These are phyloP conservation scores for Carex littledalei DNA, from an alignment of 176 grass and related monocot species.

Conservation along the genomic window DNA sequence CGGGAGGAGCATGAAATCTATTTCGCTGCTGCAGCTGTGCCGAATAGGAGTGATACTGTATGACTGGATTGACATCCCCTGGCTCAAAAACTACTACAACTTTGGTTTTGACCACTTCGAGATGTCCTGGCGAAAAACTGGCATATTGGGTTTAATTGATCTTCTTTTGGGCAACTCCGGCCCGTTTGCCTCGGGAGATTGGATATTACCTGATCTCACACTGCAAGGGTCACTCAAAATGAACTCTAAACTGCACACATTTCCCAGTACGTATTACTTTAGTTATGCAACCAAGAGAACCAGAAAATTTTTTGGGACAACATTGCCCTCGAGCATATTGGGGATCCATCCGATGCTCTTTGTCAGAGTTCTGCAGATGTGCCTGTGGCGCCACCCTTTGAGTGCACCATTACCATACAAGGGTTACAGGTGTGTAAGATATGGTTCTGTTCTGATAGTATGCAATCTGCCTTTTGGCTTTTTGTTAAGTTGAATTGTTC, in stretches of 20 bases:
- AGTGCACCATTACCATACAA: conserved; percentile 70
- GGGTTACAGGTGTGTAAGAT: conserved; percentile 72
- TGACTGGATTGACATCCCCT: conserved; percentile 86
- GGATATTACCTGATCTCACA: conserved; percentile 96
- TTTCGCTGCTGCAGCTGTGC: conserved; percentile 84
- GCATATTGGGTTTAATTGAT: conserved; percentile 64
- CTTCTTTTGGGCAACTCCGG: conserved; percentile 65
- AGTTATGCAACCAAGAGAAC: conserved; percentile 98
- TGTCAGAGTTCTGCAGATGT: conserved; percentile 95
- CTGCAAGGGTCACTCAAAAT: conserved; percentile 71
- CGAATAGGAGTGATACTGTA: conserved; percentile 84
- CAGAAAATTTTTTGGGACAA: conserved; percentile 64
- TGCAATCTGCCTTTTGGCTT: neutral
- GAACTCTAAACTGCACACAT: conserved; percentile 57
- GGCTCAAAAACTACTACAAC: conserved; percentile 94
- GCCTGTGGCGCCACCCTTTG: conserved; percentile 66
- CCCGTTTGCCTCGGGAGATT: conserved; percentile 79
- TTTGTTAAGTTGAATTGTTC: neutral
- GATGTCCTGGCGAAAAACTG: conserved; percentile 75
- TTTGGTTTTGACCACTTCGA: conserved; percentile 95
- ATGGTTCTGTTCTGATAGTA: neutral
- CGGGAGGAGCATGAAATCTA: conserved; percentile 69
- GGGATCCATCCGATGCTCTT: conserved; percentile 94
- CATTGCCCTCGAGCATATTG: conserved; percentile 76
- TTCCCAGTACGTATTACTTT: conserved; percentile 93